phyloP scores from a whole-genome alignment of 2,329 filamentous ascomycete genomes.

The Fusarium equiseti region DNA sequence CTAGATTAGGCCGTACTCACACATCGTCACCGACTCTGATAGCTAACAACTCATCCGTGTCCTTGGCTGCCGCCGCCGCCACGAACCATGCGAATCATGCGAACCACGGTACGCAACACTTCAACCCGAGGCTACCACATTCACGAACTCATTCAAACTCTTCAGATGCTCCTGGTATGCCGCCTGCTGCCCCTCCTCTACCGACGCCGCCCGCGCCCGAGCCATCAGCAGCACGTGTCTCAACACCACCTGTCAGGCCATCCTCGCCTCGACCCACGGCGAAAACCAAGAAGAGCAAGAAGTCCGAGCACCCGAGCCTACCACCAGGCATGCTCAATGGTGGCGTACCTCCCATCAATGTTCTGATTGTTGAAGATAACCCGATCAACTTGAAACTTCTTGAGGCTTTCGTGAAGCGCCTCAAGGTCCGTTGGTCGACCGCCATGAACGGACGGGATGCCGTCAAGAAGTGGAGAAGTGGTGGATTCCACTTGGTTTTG shows the following conservation, averaged over 20 bases:
- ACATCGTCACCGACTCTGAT: conserved; percentile 85
- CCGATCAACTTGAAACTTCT: conserved; percentile 95
- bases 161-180: conserved; percentile 63
- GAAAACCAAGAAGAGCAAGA: conserved; percentile 67
- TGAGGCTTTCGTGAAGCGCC: conserved; percentile 93
- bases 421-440: conserved; percentile 97
- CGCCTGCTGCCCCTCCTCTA: conserved; percentile 63
- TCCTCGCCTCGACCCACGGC: conserved; percentile 62
- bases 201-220: conserved; percentile 67
- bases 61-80: conserved; percentile 49
- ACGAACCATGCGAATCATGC: conserved; percentile 48
- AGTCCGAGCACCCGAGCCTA: conserved; percentile 60
- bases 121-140: conserved; percentile 57
- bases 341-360: conserved; percentile 93
- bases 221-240: conserved; percentile 57
- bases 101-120: conserved; percentile 52
- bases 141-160: conserved; percentile 71
- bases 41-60: conserved; percentile 58
- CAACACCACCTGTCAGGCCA: conserved; percentile 64
- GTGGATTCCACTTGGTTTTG: conserved; percentile 93
- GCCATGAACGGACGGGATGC: conserved; percentile 95
- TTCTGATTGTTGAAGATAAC: conserved; percentile 98
- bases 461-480: conserved; percentile 90
- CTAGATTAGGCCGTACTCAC: conserved; percentile 75
- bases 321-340: conserved; percentile 79